Conservation (phyloP, 73 alveolate species). For the Loxodes magnus region DNA sequence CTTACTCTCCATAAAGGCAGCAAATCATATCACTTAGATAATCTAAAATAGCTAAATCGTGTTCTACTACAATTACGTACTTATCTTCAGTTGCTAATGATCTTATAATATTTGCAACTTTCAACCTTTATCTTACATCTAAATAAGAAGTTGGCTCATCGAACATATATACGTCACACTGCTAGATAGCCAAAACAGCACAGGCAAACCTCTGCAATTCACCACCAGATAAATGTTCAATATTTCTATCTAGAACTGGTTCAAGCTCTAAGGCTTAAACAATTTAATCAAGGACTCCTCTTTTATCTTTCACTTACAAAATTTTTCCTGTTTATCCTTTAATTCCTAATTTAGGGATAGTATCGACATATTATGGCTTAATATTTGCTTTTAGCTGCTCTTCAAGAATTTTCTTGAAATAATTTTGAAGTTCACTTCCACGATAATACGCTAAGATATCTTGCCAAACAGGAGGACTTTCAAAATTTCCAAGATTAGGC, state of each 20-base stretch:
- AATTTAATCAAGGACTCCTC: constrained; percentile 19
- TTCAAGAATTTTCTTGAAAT: constrained; percentile 85
- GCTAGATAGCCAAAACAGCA: constrained; percentile 87
- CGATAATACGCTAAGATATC: constrained; percentile 87
- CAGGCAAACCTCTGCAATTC: constrained; percentile 97
- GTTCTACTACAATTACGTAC: constrained; percentile 90
- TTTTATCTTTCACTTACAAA: constrained; percentile 70
- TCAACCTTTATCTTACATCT: constrained; percentile 92
- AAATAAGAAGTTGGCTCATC: constrained; percentile 98
- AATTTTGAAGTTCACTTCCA: constrained; percentile 94
- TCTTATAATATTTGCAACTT: constrained; percentile 89
- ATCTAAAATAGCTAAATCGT: constrained; percentile 96
- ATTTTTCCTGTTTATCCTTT: constrained; percentile 84
- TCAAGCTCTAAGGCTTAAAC: constrained; percentile 57
- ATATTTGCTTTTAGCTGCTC: constrained; percentile 88
- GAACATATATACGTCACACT: constrained; percentile 95
- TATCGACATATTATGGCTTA: constrained; percentile 97
- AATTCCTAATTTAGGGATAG: constrained; percentile 82
- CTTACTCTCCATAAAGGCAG: constrained; percentile 96
- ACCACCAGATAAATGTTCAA: constrained; percentile 93
- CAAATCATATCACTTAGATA: constrained; percentile 97
- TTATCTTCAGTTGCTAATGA: constrained; percentile 65
- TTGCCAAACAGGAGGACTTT: constrained; percentile 92
- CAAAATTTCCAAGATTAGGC: constrained; percentile 95
- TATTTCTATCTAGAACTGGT: constrained; percentile 82